Evolutionary conservation across 495 filamentous ascomycete species (phyloP).

Genomic region (Penicillium simplicissimum): DNA sequence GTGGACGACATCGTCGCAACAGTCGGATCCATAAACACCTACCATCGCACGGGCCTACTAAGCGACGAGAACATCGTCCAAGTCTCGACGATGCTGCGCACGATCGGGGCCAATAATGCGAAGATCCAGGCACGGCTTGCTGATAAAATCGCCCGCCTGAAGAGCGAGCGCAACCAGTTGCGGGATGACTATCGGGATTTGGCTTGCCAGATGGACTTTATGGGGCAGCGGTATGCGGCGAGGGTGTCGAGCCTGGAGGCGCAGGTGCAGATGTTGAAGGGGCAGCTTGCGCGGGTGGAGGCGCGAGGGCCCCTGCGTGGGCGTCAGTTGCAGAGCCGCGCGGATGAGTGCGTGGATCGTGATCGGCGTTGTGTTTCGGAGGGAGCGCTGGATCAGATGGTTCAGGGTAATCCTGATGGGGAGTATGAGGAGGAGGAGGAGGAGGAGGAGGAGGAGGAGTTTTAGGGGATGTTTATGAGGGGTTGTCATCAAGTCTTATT

Average conservation of each 20-base stretch:
- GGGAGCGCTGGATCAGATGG: background rate
- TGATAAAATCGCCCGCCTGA: constrained; percentile 11
- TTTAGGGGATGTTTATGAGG: background rate
- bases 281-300: background rate
- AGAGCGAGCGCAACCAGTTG: constrained; percentile 19
- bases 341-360: background rate
- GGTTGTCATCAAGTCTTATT: background rate
- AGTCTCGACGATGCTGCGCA: constrained; percentile 27
- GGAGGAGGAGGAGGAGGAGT: background rate
- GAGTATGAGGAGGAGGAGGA: constrained; percentile 1
- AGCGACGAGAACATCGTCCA: constrained; percentile 15
- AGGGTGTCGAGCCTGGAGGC: constrained; percentile 9
- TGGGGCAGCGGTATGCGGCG: constrained; percentile 13
- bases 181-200: constrained; percentile 15
- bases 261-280: background rate
- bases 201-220: constrained; percentile 8
- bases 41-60: constrained; percentile 22
- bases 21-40: constrained; percentile 26
- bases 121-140: constrained; percentile 14
- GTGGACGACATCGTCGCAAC: constrained; percentile 32
- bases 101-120: constrained; percentile 21
- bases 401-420: background rate
- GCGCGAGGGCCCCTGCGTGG: background rate
- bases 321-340: background rate
- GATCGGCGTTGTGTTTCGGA: background rate